Percentiles rank a stretch among this genome's conserved stretches.
These are phyloP conservation scores for Backusella circina DNA, from an alignment of 192 early-diverging fungal species.

Conservation along the genomic window DNA sequence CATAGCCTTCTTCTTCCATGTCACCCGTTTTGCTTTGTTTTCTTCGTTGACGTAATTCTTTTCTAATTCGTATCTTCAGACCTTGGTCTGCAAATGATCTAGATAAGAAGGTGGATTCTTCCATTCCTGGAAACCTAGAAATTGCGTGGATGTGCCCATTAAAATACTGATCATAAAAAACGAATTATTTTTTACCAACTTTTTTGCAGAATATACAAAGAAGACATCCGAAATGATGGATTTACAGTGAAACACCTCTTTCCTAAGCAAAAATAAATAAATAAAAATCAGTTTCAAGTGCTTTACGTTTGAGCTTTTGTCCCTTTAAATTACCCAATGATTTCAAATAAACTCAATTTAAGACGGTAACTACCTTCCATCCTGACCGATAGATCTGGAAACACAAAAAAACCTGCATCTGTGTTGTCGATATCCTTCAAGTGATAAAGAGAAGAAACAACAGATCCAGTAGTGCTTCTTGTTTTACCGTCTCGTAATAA, in stretches of 20 bases:
- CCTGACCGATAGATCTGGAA: constrained; percentile 92
- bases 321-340: constrained; percentile 63
- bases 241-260: constrained; percentile 86
- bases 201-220: constrained; percentile 87
- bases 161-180: too few species aligned
- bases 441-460: constrained; percentile 88
- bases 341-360: constrained; percentile 90
- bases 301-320: neutral
- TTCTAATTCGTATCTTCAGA: constrained; percentile 90
- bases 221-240: constrained; percentile 83
- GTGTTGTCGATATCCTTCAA: constrained; percentile 83
- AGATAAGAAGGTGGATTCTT: constrained; percentile 87
- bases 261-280: constrained; percentile 26
- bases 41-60: constrained; percentile 60
- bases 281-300: neutral
- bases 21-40: constrained; percentile 18
- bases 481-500: constrained; percentile 88
- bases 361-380: constrained; percentile 88
- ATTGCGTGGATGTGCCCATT: too few species aligned
- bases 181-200: too few species aligned
- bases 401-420: constrained; percentile 96
- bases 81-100: constrained; percentile 96
- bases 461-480: constrained; percentile 87
- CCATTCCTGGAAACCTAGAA: constrained; percentile 94
- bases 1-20: neutral